These are phyloP conservation scores for Ascodesmis nigricans DNA, from an alignment of 495 filamentous ascomycete species.

Conservation along the genomic window DNA sequence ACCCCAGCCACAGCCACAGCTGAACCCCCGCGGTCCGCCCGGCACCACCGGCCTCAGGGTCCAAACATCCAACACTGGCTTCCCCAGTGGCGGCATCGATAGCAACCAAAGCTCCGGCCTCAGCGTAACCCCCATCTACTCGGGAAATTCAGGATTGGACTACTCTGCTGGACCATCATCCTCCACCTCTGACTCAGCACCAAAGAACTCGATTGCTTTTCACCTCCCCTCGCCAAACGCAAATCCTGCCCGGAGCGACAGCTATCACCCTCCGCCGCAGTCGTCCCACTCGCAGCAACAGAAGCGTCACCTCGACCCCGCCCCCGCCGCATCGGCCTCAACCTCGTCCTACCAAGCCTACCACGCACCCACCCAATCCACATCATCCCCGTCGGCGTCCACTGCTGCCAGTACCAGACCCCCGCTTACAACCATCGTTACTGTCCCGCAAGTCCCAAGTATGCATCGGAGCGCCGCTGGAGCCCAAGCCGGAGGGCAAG, in stretches of 20 bases:
- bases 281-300: background rate
- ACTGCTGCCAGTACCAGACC: conserved; percentile 10
- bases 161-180: conserved; percentile 10
- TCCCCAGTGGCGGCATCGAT: background rate
- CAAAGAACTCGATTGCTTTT: conserved; percentile 17
- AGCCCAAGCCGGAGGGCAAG: background rate
- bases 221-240: conserved; percentile 14
- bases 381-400: too few species aligned
- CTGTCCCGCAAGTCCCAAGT: conserved; percentile 6
- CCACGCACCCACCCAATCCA: conserved; percentile 11
- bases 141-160: conserved; percentile 7
- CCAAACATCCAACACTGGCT: conserved; percentile 7
- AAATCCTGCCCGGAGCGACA: conserved; percentile 6
- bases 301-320: conserved; percentile 1
- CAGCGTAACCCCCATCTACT: conserved; percentile 19
- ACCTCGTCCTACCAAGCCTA: conserved; percentile 14
- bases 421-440: conserved; percentile 4
- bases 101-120: conserved; percentile 5
- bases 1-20: conserved; percentile 3
- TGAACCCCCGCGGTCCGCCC: conserved; percentile 3
- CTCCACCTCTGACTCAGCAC: conserved; percentile 2
- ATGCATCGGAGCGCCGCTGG: conserved; percentile 16
- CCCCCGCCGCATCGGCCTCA: background rate
- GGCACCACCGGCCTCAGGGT: conserved; percentile 8
- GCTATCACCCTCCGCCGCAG: background rate